Percentiles rank a stretch among this genome's conserved stretches.
phyloP scores from a whole-genome alignment of 2,329 filamentous ascomycete species.

The Claviceps humidiphila region DNA sequence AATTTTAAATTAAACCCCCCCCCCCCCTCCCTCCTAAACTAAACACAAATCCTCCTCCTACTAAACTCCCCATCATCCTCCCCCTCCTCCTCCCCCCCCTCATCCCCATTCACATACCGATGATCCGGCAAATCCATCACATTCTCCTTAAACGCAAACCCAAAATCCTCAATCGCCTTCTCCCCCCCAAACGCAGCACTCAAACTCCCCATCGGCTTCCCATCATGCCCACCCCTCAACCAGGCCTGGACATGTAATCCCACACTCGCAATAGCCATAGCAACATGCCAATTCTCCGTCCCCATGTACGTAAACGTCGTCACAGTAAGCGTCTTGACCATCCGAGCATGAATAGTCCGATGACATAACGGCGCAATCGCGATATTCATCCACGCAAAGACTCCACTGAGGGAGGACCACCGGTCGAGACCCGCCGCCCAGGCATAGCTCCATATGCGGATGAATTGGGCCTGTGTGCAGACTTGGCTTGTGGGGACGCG shows the following conservation, averaged over 20 bases:
- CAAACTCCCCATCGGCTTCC: constrained; percentile 1
- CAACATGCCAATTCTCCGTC: constrained; percentile 36
- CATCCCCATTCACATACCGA: neutral
- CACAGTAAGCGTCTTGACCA: constrained; percentile 32
- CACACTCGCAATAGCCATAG: constrained; percentile 21
- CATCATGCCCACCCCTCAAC: constrained; percentile 19
- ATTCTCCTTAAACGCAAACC: constrained; percentile 14
- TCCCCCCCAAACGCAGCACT: constrained; percentile 12
- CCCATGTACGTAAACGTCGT: constrained; percentile 30
- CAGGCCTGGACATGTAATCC: constrained; percentile 29
- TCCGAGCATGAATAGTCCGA: constrained; percentile 26
- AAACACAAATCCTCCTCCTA: too few relatives aligned
- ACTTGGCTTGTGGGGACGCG: constrained; percentile 28
- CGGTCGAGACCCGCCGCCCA: constrained; percentile 33
- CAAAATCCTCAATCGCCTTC: constrained; percentile 13
- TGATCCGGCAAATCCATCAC: constrained; percentile 11
- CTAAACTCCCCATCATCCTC: neutral
- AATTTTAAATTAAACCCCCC: too few relatives aligned
- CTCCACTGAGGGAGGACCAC: constrained; percentile 33
- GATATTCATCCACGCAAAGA: constrained; percentile 35
- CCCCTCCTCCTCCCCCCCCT: constrained; percentile 4
- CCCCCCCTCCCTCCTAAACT: too few relatives aligned
- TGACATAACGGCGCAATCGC: constrained; percentile 27
- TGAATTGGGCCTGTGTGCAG: constrained; percentile 26
- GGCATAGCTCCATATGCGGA: constrained; percentile 30